These are phyloP conservation scores for Aspergillus taichungensis DNA, from an alignment of 495 filamentous ascomycete species.

Conservation along the genomic window DNA sequence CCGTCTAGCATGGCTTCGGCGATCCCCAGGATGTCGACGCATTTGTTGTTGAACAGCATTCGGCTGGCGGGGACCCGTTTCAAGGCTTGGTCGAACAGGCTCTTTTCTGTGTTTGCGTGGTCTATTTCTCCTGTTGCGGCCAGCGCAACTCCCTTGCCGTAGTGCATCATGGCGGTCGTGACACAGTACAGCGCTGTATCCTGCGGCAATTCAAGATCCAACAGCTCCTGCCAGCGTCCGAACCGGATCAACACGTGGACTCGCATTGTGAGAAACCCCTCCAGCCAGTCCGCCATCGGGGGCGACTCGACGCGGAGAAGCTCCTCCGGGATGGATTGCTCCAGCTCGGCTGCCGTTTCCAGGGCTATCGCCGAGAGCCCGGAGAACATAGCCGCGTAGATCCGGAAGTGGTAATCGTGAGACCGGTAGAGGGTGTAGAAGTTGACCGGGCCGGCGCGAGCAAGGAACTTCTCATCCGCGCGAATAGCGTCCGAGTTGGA, in stretches of 20 bases:
- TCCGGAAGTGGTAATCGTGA: conserved; percentile 58
- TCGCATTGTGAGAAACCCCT: conserved; percentile 52
- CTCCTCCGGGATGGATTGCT: conserved; percentile 46
- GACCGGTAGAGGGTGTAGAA: conserved; percentile 62
- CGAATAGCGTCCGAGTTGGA: conserved; percentile 56
- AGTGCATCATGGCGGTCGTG: conserved; percentile 55
- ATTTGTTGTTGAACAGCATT: conserved; percentile 58
- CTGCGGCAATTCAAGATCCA: conserved; percentile 36
- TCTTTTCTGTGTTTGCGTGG: conserved; percentile 37
- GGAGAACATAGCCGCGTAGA: conserved; percentile 66
- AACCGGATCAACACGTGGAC: conserved; percentile 60
- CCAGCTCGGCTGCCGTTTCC: conserved; percentile 43
- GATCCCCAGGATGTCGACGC: conserved; percentile 48
- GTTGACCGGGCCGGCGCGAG: conserved; percentile 40
- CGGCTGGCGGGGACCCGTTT: conserved; percentile 41
- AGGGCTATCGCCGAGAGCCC: conserved; percentile 49
- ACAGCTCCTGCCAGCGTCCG: conserved; percentile 53
- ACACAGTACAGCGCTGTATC: conserved; percentile 50
- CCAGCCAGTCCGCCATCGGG: conserved; percentile 66
- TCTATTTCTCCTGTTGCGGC: conserved; percentile 43
- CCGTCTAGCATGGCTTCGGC: conserved; percentile 58
- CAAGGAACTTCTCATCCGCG: conserved; percentile 53
- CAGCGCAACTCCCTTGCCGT: conserved; percentile 54
- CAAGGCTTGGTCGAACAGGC: conserved; percentile 36
- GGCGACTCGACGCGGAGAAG: conserved; percentile 54